phyloP scores from a whole-genome alignment of 2,329 filamentous ascomycete species.

The Arthrobotrys entomopaga region DNA sequence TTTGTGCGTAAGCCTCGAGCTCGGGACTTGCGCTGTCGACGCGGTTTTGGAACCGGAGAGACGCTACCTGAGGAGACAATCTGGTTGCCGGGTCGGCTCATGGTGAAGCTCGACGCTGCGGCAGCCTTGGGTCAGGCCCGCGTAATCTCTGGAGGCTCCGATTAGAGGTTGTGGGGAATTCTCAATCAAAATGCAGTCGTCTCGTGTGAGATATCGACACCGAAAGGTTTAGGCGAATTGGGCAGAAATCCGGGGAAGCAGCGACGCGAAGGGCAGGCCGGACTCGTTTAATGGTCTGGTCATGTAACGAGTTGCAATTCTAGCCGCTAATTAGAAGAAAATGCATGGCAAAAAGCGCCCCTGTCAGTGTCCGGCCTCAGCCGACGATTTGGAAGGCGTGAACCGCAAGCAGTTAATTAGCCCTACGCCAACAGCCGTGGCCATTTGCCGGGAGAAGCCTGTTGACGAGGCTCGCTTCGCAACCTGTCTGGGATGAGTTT shows the following conservation, averaged over 20 bases:
- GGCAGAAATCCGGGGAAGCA: conserved; percentile 50
- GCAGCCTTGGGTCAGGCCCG: conserved; percentile 5
- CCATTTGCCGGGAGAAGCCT: conserved; percentile 2
- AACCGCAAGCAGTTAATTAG: conserved; percentile 9
- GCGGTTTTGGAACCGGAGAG: conserved; percentile 54
- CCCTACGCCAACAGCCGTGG: not conserved
- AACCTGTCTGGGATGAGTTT: too few species aligned
- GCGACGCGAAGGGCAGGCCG: conserved; percentile 14
- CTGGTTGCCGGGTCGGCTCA: conserved; percentile 38
- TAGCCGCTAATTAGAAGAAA: conserved; percentile 20
- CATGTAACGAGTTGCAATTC: conserved; percentile 39
- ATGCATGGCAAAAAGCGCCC: conserved; percentile 26
- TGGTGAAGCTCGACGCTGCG: conserved; percentile 14
- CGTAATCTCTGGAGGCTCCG: not conserved
- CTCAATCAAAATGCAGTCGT: conserved; percentile 31
- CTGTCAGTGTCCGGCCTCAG: conserved; percentile 7
- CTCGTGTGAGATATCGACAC: conserved; percentile 25
- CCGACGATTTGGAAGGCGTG: not conserved
- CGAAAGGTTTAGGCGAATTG: conserved; percentile 52
- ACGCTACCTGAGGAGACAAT: conserved; percentile 36
- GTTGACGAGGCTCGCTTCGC: too few species aligned
- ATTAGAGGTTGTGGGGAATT: conserved; percentile 26
- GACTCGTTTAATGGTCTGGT: conserved; percentile 52
- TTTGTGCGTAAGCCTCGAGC: conserved; percentile 64
- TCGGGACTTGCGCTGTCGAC: conserved; percentile 61